phyloP scores from a whole-genome alignment of 345 rosid species.

The Cardamine chenopodiifolia region DNA sequence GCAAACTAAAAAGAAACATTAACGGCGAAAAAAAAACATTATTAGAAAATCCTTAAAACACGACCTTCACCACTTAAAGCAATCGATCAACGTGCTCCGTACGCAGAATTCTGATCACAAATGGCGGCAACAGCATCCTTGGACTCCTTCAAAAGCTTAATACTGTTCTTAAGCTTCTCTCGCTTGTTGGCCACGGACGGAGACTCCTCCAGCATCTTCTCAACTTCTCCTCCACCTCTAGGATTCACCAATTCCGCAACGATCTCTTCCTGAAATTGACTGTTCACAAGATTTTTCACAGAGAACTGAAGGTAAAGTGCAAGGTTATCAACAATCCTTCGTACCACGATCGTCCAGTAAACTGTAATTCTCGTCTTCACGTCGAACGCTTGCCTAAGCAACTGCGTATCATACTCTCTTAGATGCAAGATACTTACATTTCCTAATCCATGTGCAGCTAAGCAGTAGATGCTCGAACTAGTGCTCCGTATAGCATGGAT shows the following conservation, averaged over 20 bases:
- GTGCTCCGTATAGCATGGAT: neutral
- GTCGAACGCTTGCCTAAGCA: constrained; percentile 30
- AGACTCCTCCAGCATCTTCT: constrained; percentile 41
- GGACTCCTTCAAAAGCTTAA: constrained; percentile 39
- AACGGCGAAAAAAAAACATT: too few relatives aligned
- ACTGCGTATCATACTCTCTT: neutral
- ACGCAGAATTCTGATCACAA: constrained; percentile 21
- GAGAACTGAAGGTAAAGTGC: constrained; percentile 37
- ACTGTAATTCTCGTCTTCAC: constrained; percentile 36
- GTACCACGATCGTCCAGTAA: constrained; percentile 40
- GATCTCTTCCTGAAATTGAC: constrained; percentile 26
- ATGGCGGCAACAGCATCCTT: constrained; percentile 27
- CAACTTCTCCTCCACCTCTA: neutral
- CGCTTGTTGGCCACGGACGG: constrained; percentile 39
- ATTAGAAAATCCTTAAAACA: neutral
- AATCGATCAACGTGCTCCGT: constrained; percentile 12
- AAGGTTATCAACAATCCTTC: constrained; percentile 44
- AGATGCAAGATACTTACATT: neutral
- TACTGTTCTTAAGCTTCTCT: constrained; percentile 40
- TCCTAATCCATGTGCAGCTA: neutral
- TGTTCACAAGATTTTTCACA: constrained; percentile 28
- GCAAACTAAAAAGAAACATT: neutral
- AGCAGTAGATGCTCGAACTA: neutral
- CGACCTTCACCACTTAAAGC: neutral
- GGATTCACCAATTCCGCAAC: constrained; percentile 27